phyloP scores from a whole-genome alignment of 768 basidiomycete genomes.

The Hortiboletus flavorubellus region DNA sequence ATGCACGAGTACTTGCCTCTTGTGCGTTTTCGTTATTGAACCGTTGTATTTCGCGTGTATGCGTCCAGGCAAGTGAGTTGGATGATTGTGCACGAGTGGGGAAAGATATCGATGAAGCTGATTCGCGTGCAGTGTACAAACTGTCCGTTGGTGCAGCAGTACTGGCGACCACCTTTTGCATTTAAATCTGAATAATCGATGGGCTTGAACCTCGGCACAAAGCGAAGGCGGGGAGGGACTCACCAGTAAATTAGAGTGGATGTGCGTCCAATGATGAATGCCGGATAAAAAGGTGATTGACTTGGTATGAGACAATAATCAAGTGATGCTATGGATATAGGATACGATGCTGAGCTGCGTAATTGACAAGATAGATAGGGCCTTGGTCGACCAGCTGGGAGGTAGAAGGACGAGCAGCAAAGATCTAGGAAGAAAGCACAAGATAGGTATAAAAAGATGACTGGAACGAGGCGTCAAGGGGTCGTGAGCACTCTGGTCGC shows the following conservation, averaged over 20 bases:
- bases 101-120: constrained; percentile 31
- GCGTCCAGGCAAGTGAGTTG: constrained; percentile 46
- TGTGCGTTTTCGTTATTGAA: constrained; percentile 35
- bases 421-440: constrained; percentile 37
- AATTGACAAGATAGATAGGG: constrained; percentile 38
- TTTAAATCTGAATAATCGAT: constrained; percentile 47
- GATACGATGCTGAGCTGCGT: constrained; percentile 39
- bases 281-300: constrained; percentile 45
- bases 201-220: constrained; percentile 21
- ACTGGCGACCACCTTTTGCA: constrained; percentile 68
- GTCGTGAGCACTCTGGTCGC: constrained; percentile 53
- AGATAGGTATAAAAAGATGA: constrained; percentile 58
- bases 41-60: constrained; percentile 39
- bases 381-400: constrained; percentile 34
- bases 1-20: constrained; percentile 41
- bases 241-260: constrained; percentile 48
- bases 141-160: constrained; percentile 40
- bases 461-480: constrained; percentile 43
- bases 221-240: constrained; percentile 21
- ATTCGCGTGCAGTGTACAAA: constrained; percentile 36
- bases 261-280: constrained; percentile 43
- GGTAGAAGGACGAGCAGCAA: constrained; percentile 36
- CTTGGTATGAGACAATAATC: constrained; percentile 47
- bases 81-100: constrained; percentile 30
- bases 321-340: constrained; percentile 42